Conservation (phyloP, 2,329 filamentous ascomycete genomes). For the Talaromyces islandicus region DNA sequence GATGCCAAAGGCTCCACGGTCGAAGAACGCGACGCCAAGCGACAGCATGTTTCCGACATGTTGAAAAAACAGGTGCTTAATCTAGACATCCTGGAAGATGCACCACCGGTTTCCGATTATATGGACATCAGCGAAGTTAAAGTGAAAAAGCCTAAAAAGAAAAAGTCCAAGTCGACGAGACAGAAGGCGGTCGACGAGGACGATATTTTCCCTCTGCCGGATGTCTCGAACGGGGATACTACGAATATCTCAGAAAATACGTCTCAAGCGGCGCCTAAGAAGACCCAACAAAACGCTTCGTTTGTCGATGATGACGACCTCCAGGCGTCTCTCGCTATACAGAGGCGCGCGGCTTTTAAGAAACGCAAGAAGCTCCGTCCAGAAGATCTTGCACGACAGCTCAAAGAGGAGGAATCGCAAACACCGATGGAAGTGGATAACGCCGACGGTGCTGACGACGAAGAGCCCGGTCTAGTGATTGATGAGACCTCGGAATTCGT, state of each 20-base stretch:
- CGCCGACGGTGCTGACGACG: constrained; percentile 43
- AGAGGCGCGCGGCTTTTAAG: constrained; percentile 77
- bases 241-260: constrained; percentile 53
- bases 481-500: constrained; percentile 96
- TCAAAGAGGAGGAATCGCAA: constrained; percentile 57
- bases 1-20: constrained; percentile 68
- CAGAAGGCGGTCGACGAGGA: constrained; percentile 61
- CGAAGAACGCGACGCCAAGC: constrained; percentile 56
- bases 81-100: constrained; percentile 65
- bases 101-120: constrained; percentile 76
- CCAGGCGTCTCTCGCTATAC: constrained; percentile 76
- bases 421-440: constrained; percentile 56
- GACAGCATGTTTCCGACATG: constrained; percentile 45
- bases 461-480: constrained; percentile 68
- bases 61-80: constrained; percentile 64
- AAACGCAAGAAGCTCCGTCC: constrained; percentile 83
- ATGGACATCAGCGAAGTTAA: constrained; percentile 81
- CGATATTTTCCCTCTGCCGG: constrained; percentile 44
- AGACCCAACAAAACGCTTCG: constrained; percentile 56
- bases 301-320: constrained; percentile 91
- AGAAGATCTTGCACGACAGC: constrained; percentile 77
- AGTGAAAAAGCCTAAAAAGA: constrained; percentile 87
- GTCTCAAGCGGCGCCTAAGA: constrained; percentile 45
- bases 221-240: constrained; percentile 37
- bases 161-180: constrained; percentile 69